Percentiles rank a stretch among this genome's conserved stretches.
phyloP scores from a whole-genome alignment of 176 grass and related monocot species.

The Thalia dealbata region DNA sequence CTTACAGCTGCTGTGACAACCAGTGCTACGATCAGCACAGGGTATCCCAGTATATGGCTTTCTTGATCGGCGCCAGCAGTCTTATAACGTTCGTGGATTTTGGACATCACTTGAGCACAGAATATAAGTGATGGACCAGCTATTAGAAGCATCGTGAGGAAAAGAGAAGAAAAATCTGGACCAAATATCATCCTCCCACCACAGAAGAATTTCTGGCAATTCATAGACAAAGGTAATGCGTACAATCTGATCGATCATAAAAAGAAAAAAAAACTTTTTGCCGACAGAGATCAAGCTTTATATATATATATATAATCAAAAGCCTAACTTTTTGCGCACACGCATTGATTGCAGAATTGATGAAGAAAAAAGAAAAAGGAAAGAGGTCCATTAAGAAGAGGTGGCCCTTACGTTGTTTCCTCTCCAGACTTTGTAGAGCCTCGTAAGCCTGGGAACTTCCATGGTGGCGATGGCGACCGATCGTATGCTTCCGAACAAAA shows the following conservation, averaged over 20 bases:
- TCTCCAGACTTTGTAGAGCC: slow-evolving; percentile 79
- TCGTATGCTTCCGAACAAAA: too few species aligned
- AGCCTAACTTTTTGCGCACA: background rate
- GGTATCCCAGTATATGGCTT: slow-evolving; percentile 42
- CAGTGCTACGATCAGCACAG: slow-evolving; percentile 34
- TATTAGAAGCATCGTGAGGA: slow-evolving; percentile 53
- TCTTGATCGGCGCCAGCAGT: background rate
- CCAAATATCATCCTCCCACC: slow-evolving; percentile 81
- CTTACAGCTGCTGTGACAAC: slow-evolving; percentile 36
- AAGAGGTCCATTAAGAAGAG: background rate
- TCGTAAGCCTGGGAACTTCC: slow-evolving; percentile 13
- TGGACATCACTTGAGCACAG: slow-evolving; percentile 56
- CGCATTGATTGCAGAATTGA: background rate
- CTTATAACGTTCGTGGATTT: slow-evolving; percentile 24
- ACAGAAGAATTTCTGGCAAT: slow-evolving; percentile 67
- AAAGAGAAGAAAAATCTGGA: slow-evolving; percentile 62
- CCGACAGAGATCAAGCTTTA: too few species aligned
- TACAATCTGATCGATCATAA: too few species aligned
- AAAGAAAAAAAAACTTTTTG: too few species aligned
- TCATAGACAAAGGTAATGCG: background rate
- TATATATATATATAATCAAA: too few species aligned
- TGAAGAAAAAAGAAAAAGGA: background rate
- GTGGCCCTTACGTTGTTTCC: slow-evolving; percentile 80
- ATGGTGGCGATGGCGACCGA: background rate
- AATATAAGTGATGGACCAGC: slow-evolving; percentile 35